Evolutionary conservation across 2,329 filamentous ascomycete genomes (phyloP), one percentile per base, ranked within the genome.

Genomic region (Fusarium anguioides): DNA sequence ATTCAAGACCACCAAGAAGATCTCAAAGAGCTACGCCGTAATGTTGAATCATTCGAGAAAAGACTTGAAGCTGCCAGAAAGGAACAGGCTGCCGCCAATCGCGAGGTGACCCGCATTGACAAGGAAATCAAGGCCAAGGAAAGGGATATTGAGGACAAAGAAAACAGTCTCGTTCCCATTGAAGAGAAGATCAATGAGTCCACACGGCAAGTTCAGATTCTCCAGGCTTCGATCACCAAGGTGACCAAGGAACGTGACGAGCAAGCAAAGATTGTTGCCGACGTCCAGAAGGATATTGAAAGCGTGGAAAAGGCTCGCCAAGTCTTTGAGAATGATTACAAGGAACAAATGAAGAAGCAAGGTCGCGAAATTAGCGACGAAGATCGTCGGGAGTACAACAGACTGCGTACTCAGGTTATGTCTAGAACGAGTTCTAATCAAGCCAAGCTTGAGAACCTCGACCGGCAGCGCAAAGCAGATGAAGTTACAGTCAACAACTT

Each of bases 1-100:
- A 99, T 99, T 58, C 91, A 95, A 73, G 93, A 92, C 71, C 94
- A 97, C 72, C 94, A 98, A 74, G 93, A 97, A 75, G 94, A 98
- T 71, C 84, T 99, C 20, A 97, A 97, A 77, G 95, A 98, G 77
- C 92, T 94, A 75, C 90, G 92, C 50, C 92, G 96, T 45, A 94
- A 93, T 33, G 90, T 97, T 20, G 92, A 96, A 73, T 89, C 92
- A 54, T 97, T 92, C 70, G 91, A 97, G 73, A 87, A 86, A 66
- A 88, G 87, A 59, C 87, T 98, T 6, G 93, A 97, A 51, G 87
- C 89, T 26, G 94, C 95, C 17, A 91, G 92, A 69, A 90, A 89
- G 71, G 91, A 95, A n/a, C 93, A 98, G 73, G 86, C 90, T 5
- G 87, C 91, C 58, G 90, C 92, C 27, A 88, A 87, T 35, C 89